Evolutionary conservation across 805 yeast species (phyloP).

Genomic region (Saccharomycopsis fermentans): DNA sequence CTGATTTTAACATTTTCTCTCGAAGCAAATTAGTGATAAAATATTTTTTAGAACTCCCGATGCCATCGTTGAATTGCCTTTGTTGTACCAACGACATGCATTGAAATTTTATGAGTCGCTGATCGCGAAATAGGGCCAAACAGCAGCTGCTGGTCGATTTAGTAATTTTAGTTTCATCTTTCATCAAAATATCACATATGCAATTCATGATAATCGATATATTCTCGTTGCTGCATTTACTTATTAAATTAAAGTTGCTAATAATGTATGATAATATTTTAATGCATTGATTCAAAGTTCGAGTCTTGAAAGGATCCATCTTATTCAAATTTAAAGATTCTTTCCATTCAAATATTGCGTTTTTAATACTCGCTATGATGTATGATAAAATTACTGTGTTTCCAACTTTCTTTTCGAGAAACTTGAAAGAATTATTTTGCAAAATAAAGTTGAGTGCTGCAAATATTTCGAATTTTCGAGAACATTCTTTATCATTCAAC

Average conservation of each 20-base stretch:
- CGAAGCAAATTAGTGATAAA: slow-evolving; percentile 4
- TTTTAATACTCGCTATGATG: not conserved
- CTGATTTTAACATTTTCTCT: slow-evolving; percentile 9
- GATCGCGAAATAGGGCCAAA: slow-evolving; percentile 9
- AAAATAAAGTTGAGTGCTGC: slow-evolving; percentile 9
- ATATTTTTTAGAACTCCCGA: slow-evolving; percentile 1
- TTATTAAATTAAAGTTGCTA: slow-evolving; percentile 4
- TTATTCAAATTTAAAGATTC: not conserved
- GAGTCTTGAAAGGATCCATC: slow-evolving; percentile 13
- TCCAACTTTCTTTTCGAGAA: not conserved
- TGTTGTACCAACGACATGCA: slow-evolving; percentile 3
- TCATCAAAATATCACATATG: slow-evolving; percentile 6
- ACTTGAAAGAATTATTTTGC: not conserved
- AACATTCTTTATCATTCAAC: slow-evolving; percentile 3
- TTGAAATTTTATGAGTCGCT: slow-evolving; percentile 12
- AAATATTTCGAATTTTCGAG: slow-evolving; percentile 16
- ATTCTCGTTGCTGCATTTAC: not conserved
- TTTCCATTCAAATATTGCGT: not conserved
- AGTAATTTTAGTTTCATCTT: slow-evolving; percentile 1
- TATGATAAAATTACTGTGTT: not conserved
- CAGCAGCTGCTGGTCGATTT: slow-evolving; percentile 12
- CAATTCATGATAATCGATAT: not conserved
- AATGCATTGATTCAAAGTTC: slow-evolving; percentile 11
- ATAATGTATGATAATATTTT: slow-evolving; percentile 7
- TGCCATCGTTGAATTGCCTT: not conserved